phyloP scores from a whole-genome alignment of 495 filamentous ascomycete species.

The Penicillium roqueforti region DNA sequence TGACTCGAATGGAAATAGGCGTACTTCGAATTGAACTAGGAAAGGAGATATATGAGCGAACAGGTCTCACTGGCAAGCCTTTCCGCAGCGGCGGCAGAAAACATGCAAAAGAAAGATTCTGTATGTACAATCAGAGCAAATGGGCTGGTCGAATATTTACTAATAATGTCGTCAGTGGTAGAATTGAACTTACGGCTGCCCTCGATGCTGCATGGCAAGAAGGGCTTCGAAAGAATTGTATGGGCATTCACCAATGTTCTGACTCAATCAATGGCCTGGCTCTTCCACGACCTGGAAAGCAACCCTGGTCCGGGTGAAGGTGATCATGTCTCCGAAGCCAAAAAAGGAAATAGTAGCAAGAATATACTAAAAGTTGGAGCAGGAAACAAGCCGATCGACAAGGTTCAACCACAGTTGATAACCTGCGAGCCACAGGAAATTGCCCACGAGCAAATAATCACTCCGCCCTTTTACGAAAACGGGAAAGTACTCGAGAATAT shows the following conservation, averaged over 20 bases:
- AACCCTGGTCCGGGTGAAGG: conserved; percentile 25
- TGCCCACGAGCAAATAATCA: conserved; percentile 32
- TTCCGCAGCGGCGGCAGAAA: conserved; percentile 55
- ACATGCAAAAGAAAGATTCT: conserved; percentile 56
- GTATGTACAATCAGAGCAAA: conserved; percentile 28
- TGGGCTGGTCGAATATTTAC: background rate
- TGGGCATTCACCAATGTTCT: conserved; percentile 85
- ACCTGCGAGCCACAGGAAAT: conserved; percentile 26
- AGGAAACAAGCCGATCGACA: conserved; percentile 46
- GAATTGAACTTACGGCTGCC: conserved; percentile 74
- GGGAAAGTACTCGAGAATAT: conserved; percentile 33
- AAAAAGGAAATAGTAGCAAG: background rate
- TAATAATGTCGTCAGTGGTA: conserved; percentile 52
- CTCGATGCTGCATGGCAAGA: conserved; percentile 87
- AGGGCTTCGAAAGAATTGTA: conserved; percentile 79
- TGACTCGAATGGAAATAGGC: conserved; percentile 40
- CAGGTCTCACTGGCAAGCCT: conserved; percentile 75
- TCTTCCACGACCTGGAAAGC: conserved; percentile 64
- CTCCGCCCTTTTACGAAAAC: conserved; percentile 42
- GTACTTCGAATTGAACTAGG: conserved; percentile 72
- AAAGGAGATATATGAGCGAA: conserved; percentile 79
- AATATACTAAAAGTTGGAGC: conserved; percentile 1
- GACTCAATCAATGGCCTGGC: conserved; percentile 66
- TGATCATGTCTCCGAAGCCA: conserved; percentile 2
- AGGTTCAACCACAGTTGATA: conserved; percentile 51